Conservation (phyloP, 2,329 filamentous ascomycete genomes). For the Epichloe festucae region DNA sequence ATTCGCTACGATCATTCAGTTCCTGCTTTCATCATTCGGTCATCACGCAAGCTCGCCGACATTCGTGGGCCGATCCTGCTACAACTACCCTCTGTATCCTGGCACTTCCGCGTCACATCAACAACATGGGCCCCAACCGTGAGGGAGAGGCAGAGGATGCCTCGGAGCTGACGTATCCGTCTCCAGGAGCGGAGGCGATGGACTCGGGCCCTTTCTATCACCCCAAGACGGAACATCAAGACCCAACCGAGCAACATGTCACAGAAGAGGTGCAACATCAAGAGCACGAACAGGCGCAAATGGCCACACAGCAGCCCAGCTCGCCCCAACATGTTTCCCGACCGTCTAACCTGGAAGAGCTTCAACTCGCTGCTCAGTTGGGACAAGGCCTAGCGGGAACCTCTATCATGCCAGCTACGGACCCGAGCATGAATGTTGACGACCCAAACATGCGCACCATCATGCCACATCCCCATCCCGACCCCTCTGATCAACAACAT, state of each 20-base stretch:
- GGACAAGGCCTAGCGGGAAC: slow-evolving; percentile 38
- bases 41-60: neutral
- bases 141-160: slow-evolving; percentile 23
- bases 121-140: slow-evolving; percentile 20
- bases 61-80: neutral
- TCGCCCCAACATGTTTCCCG: slow-evolving; percentile 27
- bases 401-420: slow-evolving; percentile 35
- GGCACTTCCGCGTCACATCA: neutral
- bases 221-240: slow-evolving; percentile 21
- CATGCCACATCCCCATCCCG: slow-evolving; percentile 30
- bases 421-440: slow-evolving; percentile 30
- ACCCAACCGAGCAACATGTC: slow-evolving; percentile 14
- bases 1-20: too few relatives aligned
- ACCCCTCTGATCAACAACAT: slow-evolving; percentile 22
- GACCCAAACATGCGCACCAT: slow-evolving; percentile 30
- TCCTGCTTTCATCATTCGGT: neutral
- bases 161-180: slow-evolving; percentile 31
- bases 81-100: neutral
- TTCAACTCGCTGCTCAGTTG: slow-evolving; percentile 45
- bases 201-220: slow-evolving; percentile 33
- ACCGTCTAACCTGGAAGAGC: slow-evolving; percentile 38
- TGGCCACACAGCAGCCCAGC: slow-evolving; percentile 20
- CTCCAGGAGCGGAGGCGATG: slow-evolving; percentile 30
- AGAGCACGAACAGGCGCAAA: slow-evolving; percentile 19
- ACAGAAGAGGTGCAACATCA: slow-evolving; percentile 16